Conservation (phyloP, 23 red algal species). For the Gracilaria caudata region DNA sequence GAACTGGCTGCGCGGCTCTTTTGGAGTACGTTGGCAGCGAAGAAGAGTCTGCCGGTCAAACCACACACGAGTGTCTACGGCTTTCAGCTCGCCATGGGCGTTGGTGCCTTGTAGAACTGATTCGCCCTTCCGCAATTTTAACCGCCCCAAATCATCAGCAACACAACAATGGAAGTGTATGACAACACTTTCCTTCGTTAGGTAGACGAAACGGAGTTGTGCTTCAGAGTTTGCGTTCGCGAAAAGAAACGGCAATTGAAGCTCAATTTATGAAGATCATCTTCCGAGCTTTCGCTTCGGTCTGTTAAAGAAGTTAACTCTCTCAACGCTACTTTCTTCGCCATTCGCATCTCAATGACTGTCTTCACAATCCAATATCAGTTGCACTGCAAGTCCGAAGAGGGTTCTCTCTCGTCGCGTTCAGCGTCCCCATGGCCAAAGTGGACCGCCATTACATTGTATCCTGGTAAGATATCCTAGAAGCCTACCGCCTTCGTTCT, state of each 20-base stretch:
- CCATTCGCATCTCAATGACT: neutral
- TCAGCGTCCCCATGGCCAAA: neutral
- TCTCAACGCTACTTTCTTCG: too few species aligned
- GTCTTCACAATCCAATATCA: neutral
- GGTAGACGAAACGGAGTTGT: neutral
- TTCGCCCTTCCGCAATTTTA: slow-evolving; percentile 46
- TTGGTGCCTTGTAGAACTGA: slow-evolving; percentile 56
- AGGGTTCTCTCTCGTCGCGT: neutral
- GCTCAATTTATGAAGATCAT: neutral
- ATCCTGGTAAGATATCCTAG: slow-evolving; percentile 11
- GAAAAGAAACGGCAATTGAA: neutral
- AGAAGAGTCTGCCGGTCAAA: neutral
- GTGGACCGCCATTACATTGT: slow-evolving; percentile 22
- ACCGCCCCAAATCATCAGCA: neutral
- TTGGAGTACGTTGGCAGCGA: slow-evolving; percentile 45
- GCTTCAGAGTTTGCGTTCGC: neutral
- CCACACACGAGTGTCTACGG: neutral
- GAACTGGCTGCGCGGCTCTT: slow-evolving; percentile 62
- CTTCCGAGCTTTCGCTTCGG: slow-evolving; percentile 16
- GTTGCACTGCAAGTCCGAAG: neutral
- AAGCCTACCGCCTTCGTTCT: neutral
- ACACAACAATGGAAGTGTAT: neutral
- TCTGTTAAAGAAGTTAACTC: neutral
- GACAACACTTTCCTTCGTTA: neutral
- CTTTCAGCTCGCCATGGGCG: slow-evolving; percentile 14